These are phyloP conservation scores for Trichosanthes truncata DNA, from an alignment of 306 rosid genomes.

Conservation along the genomic window DNA sequence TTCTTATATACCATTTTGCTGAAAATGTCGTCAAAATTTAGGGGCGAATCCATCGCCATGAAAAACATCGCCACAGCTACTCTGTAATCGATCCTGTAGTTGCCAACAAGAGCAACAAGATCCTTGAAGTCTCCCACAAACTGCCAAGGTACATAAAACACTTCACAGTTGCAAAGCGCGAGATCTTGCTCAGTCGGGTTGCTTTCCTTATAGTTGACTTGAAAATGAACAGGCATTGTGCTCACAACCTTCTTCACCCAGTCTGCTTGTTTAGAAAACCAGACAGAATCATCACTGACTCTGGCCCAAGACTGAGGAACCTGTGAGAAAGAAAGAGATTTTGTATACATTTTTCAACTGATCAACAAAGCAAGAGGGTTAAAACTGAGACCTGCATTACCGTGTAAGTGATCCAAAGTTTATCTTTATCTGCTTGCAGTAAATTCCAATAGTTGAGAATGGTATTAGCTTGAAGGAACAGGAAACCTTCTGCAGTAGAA, in stretches of 20 bases:
- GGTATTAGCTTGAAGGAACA: constrained; percentile 75
- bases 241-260: constrained; percentile 73
- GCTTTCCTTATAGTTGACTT: constrained; percentile 72
- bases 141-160: constrained; percentile 71
- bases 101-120: constrained; percentile 66
- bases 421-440: constrained; percentile 73
- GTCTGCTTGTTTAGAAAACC: constrained; percentile 75
- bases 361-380: constrained; percentile 5
- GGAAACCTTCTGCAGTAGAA: constrained; percentile 81
- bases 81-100: constrained; percentile 67
- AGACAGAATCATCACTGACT: constrained; percentile 42
- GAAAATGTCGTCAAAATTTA: constrained; percentile 68
- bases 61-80: constrained; percentile 87
- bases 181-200: constrained; percentile 28
- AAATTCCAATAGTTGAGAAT: constrained; percentile 96
- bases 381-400: constrained; percentile 20
- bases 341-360: constrained; percentile 5
- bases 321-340: constrained; percentile 20
- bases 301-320: constrained; percentile 76
- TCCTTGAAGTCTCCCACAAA: constrained; percentile 51
- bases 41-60: constrained; percentile 61
- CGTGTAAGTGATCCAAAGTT: constrained; percentile 81
- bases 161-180: constrained; percentile 62
- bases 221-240: constrained; percentile 88
- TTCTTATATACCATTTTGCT: constrained; percentile 50